phyloP scores from a whole-genome alignment of 177 flowering plant species.

The Vitis hybrid region DNA sequence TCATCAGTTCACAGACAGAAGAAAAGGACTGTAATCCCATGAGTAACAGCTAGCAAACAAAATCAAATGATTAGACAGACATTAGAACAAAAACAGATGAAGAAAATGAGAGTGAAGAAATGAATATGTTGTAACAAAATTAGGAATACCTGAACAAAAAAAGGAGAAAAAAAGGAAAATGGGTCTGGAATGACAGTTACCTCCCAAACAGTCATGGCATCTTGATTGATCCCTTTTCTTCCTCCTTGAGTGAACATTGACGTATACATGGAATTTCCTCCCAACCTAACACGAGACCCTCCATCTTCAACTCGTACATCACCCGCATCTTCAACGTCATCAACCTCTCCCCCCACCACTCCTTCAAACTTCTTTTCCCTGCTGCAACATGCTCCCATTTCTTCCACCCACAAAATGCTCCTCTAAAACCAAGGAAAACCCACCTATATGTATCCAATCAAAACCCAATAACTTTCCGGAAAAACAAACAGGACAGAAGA shows the following conservation, averaged over 20 bases:
- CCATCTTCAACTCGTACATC: slow-evolving; percentile 25
- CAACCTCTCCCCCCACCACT: slow-evolving; percentile 7
- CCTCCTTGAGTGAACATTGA: slow-evolving; percentile 77
- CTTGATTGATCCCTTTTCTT: slow-evolving; percentile 82
- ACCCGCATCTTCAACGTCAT: slow-evolving; percentile 22
- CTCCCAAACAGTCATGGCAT: slow-evolving; percentile 94
- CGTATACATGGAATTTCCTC: slow-evolving; percentile 42
- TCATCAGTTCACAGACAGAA: no score
- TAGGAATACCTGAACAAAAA: no score
- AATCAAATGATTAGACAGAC: no score
- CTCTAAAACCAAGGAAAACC: background rate
- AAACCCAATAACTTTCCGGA: background rate
- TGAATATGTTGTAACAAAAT: no score
- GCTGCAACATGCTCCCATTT: slow-evolving; percentile 75
- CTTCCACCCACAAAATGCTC: background rate
- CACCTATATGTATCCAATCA: background rate
- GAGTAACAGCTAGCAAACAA: no score
- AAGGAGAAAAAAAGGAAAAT: no score
- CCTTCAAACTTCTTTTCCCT: slow-evolving; percentile 15
- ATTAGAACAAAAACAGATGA: no score
- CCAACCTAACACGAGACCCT: slow-evolving; percentile 48
- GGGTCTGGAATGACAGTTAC: slow-evolving; percentile 24
- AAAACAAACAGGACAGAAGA: background rate
- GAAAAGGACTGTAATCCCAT: no score
- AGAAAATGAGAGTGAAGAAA: no score